Evolutionary conservation across 495 filamentous ascomycete genomes (phyloP).

Genomic region (Tetracladium setigerum): DNA sequence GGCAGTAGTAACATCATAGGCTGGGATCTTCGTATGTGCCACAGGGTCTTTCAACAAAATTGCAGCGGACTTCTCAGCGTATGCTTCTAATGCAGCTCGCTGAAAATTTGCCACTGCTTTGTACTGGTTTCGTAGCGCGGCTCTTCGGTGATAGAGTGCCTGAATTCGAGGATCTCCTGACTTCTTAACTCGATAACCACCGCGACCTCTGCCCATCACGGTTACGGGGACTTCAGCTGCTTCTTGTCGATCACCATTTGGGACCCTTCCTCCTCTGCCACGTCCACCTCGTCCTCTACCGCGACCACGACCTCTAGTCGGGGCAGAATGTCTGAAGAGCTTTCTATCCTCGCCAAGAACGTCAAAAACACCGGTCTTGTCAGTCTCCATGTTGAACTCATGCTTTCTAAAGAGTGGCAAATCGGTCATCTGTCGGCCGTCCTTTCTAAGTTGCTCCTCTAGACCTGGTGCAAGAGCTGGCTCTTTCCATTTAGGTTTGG

Average conservation of each 20-base stretch:
- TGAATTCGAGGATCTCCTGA: constrained; percentile 14
- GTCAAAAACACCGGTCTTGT: too few relatives aligned
- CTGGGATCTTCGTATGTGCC: constrained; percentile 34
- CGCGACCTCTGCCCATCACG: constrained; percentile 18
- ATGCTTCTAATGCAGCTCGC: constrained; percentile 30
- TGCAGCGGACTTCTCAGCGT: constrained; percentile 34
- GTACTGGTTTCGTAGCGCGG: constrained; percentile 30
- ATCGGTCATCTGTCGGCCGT: too few relatives aligned
- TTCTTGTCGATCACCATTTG: constrained; percentile 11
- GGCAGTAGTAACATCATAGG: constrained; percentile 28
- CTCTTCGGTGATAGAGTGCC: constrained; percentile 10
- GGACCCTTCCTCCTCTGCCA: constrained; percentile 28
- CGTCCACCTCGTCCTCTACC: constrained; percentile 32
- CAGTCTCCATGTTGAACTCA: too few relatives aligned
- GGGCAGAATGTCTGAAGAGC: too few relatives aligned
- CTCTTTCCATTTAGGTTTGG: too few relatives aligned
- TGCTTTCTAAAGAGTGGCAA: too few relatives aligned
- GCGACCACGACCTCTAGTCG: constrained; percentile 9
- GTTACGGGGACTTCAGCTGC: constrained; percentile 18
- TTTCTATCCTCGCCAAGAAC: too few relatives aligned
- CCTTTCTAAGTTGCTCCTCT: too few relatives aligned
- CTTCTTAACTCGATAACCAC: constrained; percentile 19
- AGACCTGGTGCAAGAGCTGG: too few relatives aligned
- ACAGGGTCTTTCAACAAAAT: constrained; percentile 33
- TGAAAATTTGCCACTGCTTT: constrained; percentile 35